These are phyloP conservation scores for Umbellularia californica DNA, from an alignment of 164 flowering plant genomes.

Conservation along the genomic window DNA sequence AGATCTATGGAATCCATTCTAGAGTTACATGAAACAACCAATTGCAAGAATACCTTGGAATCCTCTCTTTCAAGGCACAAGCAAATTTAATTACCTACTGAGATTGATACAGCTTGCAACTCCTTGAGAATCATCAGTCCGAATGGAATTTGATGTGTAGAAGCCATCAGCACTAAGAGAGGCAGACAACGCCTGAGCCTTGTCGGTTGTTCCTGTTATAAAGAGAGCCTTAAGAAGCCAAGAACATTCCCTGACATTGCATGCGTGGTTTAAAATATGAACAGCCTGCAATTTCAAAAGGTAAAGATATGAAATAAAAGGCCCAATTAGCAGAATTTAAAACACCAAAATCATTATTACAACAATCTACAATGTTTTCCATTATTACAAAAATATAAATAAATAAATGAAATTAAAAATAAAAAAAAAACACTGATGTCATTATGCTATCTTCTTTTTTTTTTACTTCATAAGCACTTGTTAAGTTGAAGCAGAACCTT, in stretches of 20 bases:
- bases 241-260: not conserved
- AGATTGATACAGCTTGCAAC: not conserved
- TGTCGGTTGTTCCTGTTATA: slow-evolving; percentile 20
- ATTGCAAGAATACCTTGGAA: too few relatives aligned
- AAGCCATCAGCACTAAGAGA: slow-evolving; percentile 23
- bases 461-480: too few relatives aligned
- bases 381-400: too few relatives aligned
- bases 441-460: too few relatives aligned
- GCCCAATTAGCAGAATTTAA: too few relatives aligned
- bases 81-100: not conserved
- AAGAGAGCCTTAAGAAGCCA: slow-evolving; percentile 26
- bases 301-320: not conserved
- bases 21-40: too few relatives aligned
- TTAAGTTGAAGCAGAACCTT: too few relatives aligned
- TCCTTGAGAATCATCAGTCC: not conserved
- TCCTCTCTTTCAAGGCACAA: not conserved
- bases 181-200: slow-evolving; percentile 11
- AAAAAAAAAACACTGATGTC: too few relatives aligned
- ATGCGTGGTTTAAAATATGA: slow-evolving; percentile 19
- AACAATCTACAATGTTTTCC: too few relatives aligned
- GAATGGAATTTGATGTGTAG: not conserved
- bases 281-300: slow-evolving; percentile 21
- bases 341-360: too few relatives aligned
- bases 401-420: too few relatives aligned
- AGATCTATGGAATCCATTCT: too few relatives aligned